Evolutionary conservation across 345 rosid species (phyloP).

Genomic region (Linum trigynum): DNA sequence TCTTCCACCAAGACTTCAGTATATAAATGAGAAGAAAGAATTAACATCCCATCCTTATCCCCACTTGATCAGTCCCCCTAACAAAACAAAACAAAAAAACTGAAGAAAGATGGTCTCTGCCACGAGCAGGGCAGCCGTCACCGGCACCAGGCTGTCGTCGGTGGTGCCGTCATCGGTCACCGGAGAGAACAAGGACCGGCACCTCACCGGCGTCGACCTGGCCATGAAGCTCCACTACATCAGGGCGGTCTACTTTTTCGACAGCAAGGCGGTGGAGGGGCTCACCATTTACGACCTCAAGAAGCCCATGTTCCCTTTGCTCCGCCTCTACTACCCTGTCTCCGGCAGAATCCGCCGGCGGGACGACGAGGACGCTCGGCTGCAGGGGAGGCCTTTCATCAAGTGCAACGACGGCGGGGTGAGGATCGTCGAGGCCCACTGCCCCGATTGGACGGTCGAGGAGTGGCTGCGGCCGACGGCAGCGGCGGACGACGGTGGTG

Average conservation of each 20-base stretch:
- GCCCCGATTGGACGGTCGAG: slow-evolving; percentile 32
- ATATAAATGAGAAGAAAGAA: no score
- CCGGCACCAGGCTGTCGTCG: slow-evolving; percentile 40
- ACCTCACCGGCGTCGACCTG: slow-evolving; percentile 48
- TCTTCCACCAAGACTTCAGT: no score
- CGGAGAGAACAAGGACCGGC: slow-evolving; percentile 29
- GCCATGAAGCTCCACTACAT: slow-evolving; percentile 72
- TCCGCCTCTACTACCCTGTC: slow-evolving; percentile 27
- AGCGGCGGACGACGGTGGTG: not conserved
- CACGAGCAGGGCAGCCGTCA: slow-evolving; percentile 13
- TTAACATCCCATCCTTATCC: no score
- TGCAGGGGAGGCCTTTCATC: slow-evolving; percentile 33
- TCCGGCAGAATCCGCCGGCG: slow-evolving; percentile 39
- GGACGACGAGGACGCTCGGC: not conserved
- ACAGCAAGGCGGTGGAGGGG: slow-evolving; percentile 22
- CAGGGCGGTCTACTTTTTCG: slow-evolving; percentile 52
- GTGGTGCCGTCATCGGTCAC: slow-evolving; percentile 49
- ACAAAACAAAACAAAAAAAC: no score
- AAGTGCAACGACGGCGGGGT: slow-evolving; percentile 79
- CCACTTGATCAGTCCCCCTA: no score
- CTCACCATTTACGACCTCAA: slow-evolving; percentile 36
- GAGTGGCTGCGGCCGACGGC: slow-evolving; percentile 33
- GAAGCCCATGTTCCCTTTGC: slow-evolving; percentile 33
- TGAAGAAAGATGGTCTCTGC: slow-evolving; percentile 2
- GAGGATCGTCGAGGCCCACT: slow-evolving; percentile 44